Evolutionary conservation across 225 moss, liverwort and hornwort genomes (phyloP).

Genomic region (Sphagnum contortum): DNA sequence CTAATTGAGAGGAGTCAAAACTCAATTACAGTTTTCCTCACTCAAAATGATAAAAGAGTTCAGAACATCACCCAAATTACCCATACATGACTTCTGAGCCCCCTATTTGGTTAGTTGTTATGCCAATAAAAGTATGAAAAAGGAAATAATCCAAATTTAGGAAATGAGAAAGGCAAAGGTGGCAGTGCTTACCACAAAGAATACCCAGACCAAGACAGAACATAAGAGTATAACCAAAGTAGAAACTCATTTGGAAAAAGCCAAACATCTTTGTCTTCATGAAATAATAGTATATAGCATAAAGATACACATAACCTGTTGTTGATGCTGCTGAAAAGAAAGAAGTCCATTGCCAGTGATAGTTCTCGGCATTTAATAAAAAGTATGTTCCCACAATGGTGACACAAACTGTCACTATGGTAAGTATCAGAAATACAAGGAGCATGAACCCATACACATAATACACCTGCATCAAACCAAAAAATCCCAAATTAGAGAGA

Average conservation of each 20-base stretch:
- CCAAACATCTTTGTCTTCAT: conserved; percentile 99
- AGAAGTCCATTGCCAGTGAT: conserved; percentile 99
- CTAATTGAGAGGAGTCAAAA: no score
- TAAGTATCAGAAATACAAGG: conserved; percentile 82
- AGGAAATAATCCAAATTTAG: no score
- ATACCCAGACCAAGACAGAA: conserved; percentile 91
- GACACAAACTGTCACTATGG: conserved; percentile 98
- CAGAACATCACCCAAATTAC: no score
- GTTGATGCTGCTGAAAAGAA: conserved; percentile 94
- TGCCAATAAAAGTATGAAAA: no score
- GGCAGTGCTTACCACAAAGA: conserved; percentile 63
- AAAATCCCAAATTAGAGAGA: no score
- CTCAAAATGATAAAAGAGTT: no score
- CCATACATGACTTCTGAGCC: no score
- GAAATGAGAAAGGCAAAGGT: no score
- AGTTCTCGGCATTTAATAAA: conserved; percentile 92
- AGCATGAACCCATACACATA: conserved; percentile 99
- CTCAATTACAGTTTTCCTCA: no score
- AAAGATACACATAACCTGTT: conserved; percentile 84
- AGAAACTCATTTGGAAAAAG: conserved; percentile 98
- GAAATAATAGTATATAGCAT: conserved; percentile 94
- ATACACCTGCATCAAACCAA: conserved; percentile 54
- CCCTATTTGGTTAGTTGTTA: no score
- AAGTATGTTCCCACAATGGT: conserved; percentile 97
- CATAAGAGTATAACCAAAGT: conserved; percentile 99